phyloP scores from a whole-genome alignment of 768 basidiomycete genomes.

The Tubosaeta sp. region DNA sequence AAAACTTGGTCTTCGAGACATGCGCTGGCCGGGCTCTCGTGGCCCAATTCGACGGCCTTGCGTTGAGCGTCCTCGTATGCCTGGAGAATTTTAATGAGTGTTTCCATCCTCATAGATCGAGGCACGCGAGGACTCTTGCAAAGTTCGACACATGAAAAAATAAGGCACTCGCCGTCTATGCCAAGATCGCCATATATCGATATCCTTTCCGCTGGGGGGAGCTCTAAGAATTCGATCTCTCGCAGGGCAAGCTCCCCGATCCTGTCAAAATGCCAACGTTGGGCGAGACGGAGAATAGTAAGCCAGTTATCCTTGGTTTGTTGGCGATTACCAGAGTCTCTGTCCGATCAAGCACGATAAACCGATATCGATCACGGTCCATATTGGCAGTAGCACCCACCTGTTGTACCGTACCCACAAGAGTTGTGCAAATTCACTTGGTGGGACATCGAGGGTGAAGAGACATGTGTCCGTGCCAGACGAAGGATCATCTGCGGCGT shows the following conservation, averaged over 20 bases:
- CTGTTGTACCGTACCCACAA: constrained; percentile 59
- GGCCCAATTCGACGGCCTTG: constrained; percentile 30
- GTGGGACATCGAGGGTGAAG: constrained; percentile 39
- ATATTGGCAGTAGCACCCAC: constrained; percentile 29
- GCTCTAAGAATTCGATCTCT: constrained; percentile 45
- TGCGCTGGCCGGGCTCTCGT: constrained; percentile 31
- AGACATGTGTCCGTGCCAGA: constrained; percentile 36
- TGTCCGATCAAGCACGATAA: constrained; percentile 20
- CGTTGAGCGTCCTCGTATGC: constrained; percentile 48
- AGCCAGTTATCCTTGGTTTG: constrained; percentile 51
- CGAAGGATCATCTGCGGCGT: constrained; percentile 29
- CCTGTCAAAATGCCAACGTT: constrained; percentile 52
- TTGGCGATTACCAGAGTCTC: constrained; percentile 51
- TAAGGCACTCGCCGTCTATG: constrained; percentile 47
- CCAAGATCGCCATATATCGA: constrained; percentile 51
- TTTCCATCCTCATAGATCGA: constrained; percentile 49
- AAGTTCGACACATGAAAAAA: constrained; percentile 49
- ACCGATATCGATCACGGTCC: neutral
- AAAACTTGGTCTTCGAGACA: constrained; percentile 28
- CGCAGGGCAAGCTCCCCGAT: constrained; percentile 50
- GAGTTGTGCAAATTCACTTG: constrained; percentile 46
- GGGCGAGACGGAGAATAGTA: constrained; percentile 49
- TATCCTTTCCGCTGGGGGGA: constrained; percentile 51
- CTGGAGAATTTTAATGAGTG: constrained; percentile 46
- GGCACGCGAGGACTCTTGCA: constrained; percentile 57